Conservation (phyloP, 768 basidiomycete species). For the Boletus bicolor region DNA sequence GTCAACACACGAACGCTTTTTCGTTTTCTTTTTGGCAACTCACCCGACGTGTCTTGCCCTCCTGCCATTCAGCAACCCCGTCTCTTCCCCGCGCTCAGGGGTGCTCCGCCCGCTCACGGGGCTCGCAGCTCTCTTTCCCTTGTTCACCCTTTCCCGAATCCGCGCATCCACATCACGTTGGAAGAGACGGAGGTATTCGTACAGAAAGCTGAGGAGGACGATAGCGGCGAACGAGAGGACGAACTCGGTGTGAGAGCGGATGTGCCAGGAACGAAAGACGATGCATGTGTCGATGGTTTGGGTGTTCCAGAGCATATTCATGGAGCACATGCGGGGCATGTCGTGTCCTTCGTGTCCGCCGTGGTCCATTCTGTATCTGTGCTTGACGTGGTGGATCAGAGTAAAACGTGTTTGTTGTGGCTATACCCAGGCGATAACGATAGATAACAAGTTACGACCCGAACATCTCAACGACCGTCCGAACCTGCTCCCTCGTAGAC, state of each 20-base stretch:
- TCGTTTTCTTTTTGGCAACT: not conserved
- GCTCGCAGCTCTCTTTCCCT: constrained; percentile 47
- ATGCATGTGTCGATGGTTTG: constrained; percentile 77
- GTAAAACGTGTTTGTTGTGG: not conserved
- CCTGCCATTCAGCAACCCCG: constrained; percentile 49
- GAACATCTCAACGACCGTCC: constrained; percentile 29
- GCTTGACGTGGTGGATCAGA: not conserved
- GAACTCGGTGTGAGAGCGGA: constrained; percentile 54
- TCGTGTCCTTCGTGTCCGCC: constrained; percentile 46
- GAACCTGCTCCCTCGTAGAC: constrained; percentile 55
- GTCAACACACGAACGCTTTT: not conserved
- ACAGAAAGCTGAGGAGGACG: constrained; percentile 65
- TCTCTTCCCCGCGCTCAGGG: constrained; percentile 49
- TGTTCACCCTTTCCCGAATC: constrained; percentile 49
- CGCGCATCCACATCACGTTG: constrained; percentile 56
- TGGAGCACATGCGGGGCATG: constrained; percentile 53
- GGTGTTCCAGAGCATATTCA: constrained; percentile 89
- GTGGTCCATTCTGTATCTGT: constrained; percentile 36
- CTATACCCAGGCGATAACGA: not conserved
- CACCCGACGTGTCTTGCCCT: constrained; percentile 44
- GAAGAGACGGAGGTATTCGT: constrained; percentile 73
- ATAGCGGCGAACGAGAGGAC: constrained; percentile 63
- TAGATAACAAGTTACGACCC: not conserved
- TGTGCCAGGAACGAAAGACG: constrained; percentile 79
- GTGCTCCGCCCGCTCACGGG: constrained; percentile 38